Evolutionary conservation across 768 basidiomycete species (phyloP).

Genomic region (Russula foetens): DNA sequence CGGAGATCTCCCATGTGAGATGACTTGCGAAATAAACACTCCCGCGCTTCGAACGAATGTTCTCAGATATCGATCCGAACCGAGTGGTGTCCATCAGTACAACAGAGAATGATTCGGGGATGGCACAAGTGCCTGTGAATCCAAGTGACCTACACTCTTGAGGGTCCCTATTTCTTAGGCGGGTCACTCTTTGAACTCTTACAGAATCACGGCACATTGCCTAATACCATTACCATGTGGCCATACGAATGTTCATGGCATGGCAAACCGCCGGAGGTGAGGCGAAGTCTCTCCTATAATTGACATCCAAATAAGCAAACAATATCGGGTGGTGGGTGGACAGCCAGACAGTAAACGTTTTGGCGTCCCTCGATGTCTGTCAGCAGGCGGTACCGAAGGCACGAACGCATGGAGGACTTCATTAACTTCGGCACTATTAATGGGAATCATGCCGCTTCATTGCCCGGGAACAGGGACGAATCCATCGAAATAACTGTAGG

Average conservation of each 20-base stretch:
- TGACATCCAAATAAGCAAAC: neutral
- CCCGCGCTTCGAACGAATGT: conserved; percentile 6
- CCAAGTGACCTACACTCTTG: no score
- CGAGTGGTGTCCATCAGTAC: neutral
- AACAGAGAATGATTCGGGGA: neutral
- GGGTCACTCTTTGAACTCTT: neutral
- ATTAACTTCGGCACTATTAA: neutral
- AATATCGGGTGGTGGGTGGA: neutral
- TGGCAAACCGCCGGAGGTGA: neutral
- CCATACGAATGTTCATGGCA: no score
- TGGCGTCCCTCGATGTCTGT: neutral
- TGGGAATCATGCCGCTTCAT: neutral
- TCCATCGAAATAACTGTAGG: neutral
- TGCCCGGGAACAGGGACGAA: neutral
- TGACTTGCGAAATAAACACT: conserved; percentile 1
- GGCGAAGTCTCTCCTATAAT: neutral
- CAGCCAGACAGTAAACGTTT: neutral
- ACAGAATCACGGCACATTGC: neutral
- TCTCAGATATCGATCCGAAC: conserved; percentile 17
- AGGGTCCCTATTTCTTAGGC: neutral
- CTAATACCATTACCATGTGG: neutral
- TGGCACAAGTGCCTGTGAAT: neutral
- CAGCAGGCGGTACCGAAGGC: neutral
- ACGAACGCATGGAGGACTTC: neutral
- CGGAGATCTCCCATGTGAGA: conserved; percentile 14